phyloP scores from a whole-genome alignment of 495 filamentous ascomycete genomes.

The Oidiodendron maius region DNA sequence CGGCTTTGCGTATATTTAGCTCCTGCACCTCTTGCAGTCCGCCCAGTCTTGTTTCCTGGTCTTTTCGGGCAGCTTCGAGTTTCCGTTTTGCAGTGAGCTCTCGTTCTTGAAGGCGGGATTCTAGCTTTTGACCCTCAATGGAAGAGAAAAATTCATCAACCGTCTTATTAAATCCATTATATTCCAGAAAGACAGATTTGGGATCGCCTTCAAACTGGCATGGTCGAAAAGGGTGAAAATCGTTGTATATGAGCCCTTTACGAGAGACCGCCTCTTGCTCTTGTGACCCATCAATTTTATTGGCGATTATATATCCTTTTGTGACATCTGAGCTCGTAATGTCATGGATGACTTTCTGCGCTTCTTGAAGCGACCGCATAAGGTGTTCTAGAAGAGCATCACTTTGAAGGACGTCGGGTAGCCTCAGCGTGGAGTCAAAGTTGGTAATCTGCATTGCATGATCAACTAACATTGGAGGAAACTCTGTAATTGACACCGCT shows the following conservation, averaged over 20 bases:
- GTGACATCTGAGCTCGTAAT: conserved; percentile 52
- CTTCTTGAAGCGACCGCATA: conserved; percentile 58
- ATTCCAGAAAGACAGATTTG: conserved; percentile 58
- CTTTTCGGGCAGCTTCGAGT: conserved; percentile 70
- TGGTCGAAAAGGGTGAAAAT: conserved; percentile 92
- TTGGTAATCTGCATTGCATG: conserved; percentile 66
- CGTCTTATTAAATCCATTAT: conserved; percentile 82
- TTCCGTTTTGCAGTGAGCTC: conserved; percentile 78
- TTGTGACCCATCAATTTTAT: conserved; percentile 28
- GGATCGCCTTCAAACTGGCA: conserved; percentile 70
- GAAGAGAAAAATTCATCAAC: conserved; percentile 97
- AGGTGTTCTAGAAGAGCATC: conserved; percentile 59
- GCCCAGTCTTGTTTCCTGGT: conserved; percentile 78
- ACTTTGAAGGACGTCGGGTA: conserved; percentile 62
- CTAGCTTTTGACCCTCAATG: conserved; percentile 86
- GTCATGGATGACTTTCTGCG: conserved; percentile 53
- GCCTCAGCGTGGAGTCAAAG: conserved; percentile 59
- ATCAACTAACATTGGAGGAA: conserved; percentile 80
- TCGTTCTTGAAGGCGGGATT: conserved; percentile 72
- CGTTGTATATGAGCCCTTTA: conserved; percentile 68
- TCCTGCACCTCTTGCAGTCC: conserved; percentile 74
- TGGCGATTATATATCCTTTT: conserved; percentile 87
- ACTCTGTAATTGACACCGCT: conserved; percentile 76
- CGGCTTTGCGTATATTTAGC: conserved; percentile 81
- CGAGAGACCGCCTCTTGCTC: conserved; percentile 32